phyloP scores from a whole-genome alignment of 2,329 filamentous ascomycete species.

The Ilyonectria robusta region DNA sequence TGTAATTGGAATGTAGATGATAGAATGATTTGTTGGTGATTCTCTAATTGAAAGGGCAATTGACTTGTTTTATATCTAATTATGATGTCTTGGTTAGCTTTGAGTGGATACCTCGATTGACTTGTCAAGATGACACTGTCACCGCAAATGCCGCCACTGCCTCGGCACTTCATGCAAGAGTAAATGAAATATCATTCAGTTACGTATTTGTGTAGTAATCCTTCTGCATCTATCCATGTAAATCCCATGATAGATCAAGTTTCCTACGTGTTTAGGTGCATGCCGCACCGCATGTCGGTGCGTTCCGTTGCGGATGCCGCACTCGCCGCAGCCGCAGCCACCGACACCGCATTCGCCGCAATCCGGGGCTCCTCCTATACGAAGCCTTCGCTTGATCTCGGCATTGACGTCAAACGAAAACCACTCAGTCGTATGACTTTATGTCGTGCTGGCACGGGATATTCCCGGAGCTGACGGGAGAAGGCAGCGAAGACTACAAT shows the following conservation, averaged over 20 bases:
- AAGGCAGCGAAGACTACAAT: not conserved
- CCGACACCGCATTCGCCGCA: not conserved
- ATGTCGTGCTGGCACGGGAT: not conserved
- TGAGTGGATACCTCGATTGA: not conserved
- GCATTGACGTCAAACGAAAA: not conserved
- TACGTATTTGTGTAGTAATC: not conserved
- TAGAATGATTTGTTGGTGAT: not conserved
- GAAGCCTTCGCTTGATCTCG: not conserved
- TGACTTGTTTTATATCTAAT: not conserved
- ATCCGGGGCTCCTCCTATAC: not conserved
- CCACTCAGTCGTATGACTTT: not conserved
- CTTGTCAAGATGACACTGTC: not conserved
- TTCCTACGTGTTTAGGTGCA: not conserved
- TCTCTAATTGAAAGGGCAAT: not conserved
- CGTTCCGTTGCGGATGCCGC: not conserved
- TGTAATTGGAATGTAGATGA: not conserved
- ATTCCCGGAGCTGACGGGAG: not conserved
- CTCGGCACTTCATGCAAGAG: not conserved
- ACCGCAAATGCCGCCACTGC: not conserved
- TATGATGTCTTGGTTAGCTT: not conserved
- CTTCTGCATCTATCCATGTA: not conserved
- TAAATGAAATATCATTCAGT: not conserved
- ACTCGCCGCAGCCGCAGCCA: not conserved
- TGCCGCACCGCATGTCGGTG: not conserved
- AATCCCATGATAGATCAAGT: not conserved